Percentiles rank a stretch among this genome's conserved stretches.
phyloP scores from a whole-genome alignment of 352 stramenopile genomes.

The Phytophthora ohioensis region DNA sequence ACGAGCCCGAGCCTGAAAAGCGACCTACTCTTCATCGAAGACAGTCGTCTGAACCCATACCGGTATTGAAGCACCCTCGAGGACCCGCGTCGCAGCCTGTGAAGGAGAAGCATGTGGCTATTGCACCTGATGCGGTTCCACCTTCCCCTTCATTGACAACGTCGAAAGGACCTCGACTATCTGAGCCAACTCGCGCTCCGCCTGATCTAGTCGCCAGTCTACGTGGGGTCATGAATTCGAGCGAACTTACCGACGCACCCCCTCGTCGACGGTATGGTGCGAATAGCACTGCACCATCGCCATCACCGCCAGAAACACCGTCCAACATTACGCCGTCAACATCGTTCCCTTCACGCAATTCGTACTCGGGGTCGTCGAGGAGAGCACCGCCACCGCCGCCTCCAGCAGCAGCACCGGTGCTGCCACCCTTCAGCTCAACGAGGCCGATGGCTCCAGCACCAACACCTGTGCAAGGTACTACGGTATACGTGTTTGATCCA shows the following conservation, averaged over 20 bases:
- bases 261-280: slow-evolving; percentile 33
- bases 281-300: slow-evolving; percentile 12
- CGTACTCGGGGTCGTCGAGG: slow-evolving; percentile 1
- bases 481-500: slow-evolving; percentile 58
- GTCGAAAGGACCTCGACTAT: slow-evolving; percentile 11
- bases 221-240: slow-evolving; percentile 80
- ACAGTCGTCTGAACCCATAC: slow-evolving; percentile 20
- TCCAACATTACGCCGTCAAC: slow-evolving; percentile 10
- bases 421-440: slow-evolving; percentile 19
- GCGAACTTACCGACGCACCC: slow-evolving; percentile 60
- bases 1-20: slow-evolving; percentile 46
- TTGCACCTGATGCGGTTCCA: slow-evolving; percentile 11
- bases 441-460: slow-evolving; percentile 7
- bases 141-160: slow-evolving; percentile 16
- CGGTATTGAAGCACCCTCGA: slow-evolving; percentile 23
- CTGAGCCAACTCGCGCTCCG: slow-evolving; percentile 42
- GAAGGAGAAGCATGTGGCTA: slow-evolving; percentile 40
- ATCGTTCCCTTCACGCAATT: slow-evolving; percentile 12
- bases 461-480: slow-evolving; percentile 37
- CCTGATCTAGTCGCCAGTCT: slow-evolving; percentile 64
- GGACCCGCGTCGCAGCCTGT: slow-evolving; percentile 8
- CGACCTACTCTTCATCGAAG: slow-evolving; percentile 16
- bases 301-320: slow-evolving; percentile 24
- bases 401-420: slow-evolving; percentile 15
- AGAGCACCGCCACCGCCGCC: slow-evolving; percentile 27